Conservation (phyloP, 176 grass and related monocot genomes). For the Carex scoparia region DNA sequence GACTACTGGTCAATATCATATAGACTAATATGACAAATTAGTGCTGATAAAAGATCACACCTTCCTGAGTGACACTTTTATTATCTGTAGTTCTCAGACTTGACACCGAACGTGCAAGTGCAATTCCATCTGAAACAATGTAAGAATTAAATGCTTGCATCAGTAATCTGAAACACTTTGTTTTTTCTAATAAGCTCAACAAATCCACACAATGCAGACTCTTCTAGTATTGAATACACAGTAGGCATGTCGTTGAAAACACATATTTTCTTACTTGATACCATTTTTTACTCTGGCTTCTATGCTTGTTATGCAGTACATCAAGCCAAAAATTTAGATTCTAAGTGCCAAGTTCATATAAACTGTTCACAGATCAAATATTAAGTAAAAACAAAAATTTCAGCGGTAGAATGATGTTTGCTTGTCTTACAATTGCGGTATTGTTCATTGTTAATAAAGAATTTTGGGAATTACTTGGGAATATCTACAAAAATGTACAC, state of each 20-base stretch:
- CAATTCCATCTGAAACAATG: slow-evolving; percentile 45
- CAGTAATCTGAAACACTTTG: not conserved
- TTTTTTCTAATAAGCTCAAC: not conserved
- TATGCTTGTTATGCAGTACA: not conserved
- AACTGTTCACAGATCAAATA: not conserved
- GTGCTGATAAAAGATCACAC: slow-evolving; percentile 24
- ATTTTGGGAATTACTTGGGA: not conserved
- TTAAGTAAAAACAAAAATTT: not conserved
- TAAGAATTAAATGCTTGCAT: not conserved
- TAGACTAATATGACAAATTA: not conserved
- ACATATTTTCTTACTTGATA: not conserved
- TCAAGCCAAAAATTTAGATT: slow-evolving; percentile 8
- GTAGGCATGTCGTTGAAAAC: not conserved
- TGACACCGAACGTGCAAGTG: slow-evolving; percentile 30
- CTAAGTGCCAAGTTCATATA: not conserved
- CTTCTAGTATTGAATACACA: not conserved
- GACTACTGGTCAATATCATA: not conserved
- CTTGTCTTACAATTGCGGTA: not conserved
- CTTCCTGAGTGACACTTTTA: slow-evolving; percentile 48
- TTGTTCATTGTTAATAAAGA: not conserved
- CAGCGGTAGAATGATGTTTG: not conserved
- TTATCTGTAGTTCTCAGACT: slow-evolving; percentile 30
- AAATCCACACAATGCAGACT: not conserved
- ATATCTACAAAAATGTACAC: not conserved
- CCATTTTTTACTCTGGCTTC: not conserved